A percentile compares a stretch with the other conserved stretches of the same genome.
Evolutionary conservation across 2,329 filamentous ascomycete genomes (phyloP).

Genomic region (Gyromitra esculenta): DNA sequence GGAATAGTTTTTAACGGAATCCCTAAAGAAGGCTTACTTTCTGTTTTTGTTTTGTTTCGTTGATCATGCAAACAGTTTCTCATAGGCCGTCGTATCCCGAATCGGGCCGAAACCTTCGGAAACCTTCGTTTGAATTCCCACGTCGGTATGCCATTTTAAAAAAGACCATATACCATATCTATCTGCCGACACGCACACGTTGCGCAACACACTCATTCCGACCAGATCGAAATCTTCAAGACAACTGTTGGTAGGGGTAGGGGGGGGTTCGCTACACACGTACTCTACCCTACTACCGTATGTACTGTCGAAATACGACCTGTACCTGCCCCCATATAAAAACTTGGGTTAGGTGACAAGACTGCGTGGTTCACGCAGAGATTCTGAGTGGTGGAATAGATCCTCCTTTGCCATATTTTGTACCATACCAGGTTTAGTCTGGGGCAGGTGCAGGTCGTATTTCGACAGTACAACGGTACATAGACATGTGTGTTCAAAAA

Average conservation of each 20-base stretch:
- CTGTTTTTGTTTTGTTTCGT: constrained; percentile 1
- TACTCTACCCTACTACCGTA: neutral
- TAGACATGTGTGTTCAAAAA: neutral
- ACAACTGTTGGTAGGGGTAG: constrained; percentile 7
- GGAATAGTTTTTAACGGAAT: no score
- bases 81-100: constrained; percentile 4
- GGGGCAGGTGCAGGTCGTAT: no score
- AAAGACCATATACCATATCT: constrained; percentile 4
- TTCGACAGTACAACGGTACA: no score
- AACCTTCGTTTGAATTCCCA: neutral
- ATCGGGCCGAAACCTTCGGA: constrained; percentile 12
- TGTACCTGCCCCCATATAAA: no score
- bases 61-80: constrained; percentile 12
- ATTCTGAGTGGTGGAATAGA: no score
- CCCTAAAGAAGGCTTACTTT: neutral
- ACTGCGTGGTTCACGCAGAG: no score
- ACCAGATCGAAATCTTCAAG: constrained; percentile 42
- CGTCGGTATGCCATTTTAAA: constrained; percentile 11
- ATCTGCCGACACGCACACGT: constrained; percentile 7
- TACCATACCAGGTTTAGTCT: no score
- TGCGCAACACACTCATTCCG: constrained; percentile 11
- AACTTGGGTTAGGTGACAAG: no score
- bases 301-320: no score
- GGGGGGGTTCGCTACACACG: constrained; percentile 2
- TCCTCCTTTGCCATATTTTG: no score